phyloP scores from a whole-genome alignment of 2,329 filamentous ascomycete genomes.

The Penicillium corylophilum region DNA sequence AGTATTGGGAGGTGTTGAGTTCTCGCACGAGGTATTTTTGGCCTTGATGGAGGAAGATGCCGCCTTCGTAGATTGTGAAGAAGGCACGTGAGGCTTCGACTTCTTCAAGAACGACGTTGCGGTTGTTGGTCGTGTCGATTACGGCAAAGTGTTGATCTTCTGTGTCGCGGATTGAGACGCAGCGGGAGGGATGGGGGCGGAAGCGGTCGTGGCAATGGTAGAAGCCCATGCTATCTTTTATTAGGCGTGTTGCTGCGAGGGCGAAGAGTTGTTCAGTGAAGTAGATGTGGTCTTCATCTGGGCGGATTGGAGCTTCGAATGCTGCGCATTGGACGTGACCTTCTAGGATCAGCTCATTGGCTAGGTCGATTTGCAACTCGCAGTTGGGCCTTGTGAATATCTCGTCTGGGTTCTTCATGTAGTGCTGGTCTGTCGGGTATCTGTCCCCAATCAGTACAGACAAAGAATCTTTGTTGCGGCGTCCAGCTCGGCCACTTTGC shows the following conservation, averaged over 20 bases:
- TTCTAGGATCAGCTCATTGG: constrained; percentile 86
- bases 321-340: constrained; percentile 95
- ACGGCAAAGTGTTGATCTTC: constrained; percentile 93
- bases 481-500: constrained; percentile 88
- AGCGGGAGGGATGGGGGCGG: constrained; percentile 76
- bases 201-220: constrained; percentile 90
- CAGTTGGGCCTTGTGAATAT: constrained; percentile 87
- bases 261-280: constrained; percentile 72
- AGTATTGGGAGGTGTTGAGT: constrained; percentile 73
- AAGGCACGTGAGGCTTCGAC: constrained; percentile 94
- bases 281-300: constrained; percentile 71
- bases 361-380: constrained; percentile 85
- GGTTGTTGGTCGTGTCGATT: constrained; percentile 75
- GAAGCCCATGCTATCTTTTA: constrained; percentile 73
- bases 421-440: constrained; percentile 90
- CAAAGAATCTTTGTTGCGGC: constrained; percentile 88
- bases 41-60: constrained; percentile 96
- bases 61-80: constrained; percentile 94
- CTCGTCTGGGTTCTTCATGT: constrained; percentile 94
- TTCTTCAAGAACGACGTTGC: constrained; percentile 86
- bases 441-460: constrained; percentile 86
- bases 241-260: constrained; percentile 71
- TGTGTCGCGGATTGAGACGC: constrained; percentile 84
- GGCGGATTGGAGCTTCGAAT: constrained; percentile 88
- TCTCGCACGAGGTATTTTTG: constrained; percentile 88